These are phyloP conservation scores for Acanthamoeba castellanii DNA, from an alignment of 208 protist species.

Conservation along the genomic window DNA sequence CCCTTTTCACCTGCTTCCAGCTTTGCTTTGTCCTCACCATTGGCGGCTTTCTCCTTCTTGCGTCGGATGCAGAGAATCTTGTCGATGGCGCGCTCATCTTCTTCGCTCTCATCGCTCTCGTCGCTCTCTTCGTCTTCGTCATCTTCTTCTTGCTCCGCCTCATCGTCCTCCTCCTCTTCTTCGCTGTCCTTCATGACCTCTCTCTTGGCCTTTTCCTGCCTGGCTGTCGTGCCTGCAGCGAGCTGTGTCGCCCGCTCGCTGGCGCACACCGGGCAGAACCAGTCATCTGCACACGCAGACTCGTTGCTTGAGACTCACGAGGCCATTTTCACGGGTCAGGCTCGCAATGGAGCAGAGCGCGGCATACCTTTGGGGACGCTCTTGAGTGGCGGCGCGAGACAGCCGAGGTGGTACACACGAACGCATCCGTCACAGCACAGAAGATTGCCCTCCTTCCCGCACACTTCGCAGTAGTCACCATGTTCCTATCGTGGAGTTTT, in stretches of 20 bases:
- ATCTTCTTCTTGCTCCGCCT: constrained; percentile 1
- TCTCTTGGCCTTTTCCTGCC: not conserved
- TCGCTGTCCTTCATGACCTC: not conserved
- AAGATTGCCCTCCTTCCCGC: constrained; percentile 42
- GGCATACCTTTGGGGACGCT: constrained; percentile 52
- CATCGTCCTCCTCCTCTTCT: not conserved
- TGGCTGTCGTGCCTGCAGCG: not conserved
- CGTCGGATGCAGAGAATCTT: constrained; percentile 23
- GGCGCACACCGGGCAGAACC: constrained; percentile 57
- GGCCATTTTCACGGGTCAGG: not conserved
- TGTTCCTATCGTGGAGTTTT: constrained; percentile 25
- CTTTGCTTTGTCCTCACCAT: not conserved
- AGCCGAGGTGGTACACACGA: constrained; percentile 52
- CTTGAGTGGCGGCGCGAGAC: constrained; percentile 43
- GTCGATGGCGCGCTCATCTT: not conserved
- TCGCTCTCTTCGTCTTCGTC: not conserved
- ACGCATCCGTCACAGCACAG: constrained; percentile 61
- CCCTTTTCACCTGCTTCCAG: not conserved
- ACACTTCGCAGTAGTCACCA: constrained; percentile 47
- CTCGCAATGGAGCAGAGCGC: too few species aligned
- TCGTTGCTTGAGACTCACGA: not conserved
- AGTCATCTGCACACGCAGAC: constrained; percentile 5
- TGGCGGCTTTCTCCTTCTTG: not conserved
- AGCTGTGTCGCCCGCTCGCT: not conserved
- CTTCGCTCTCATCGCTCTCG: constrained; percentile 37